Evolutionary conservation across 2,329 filamentous ascomycete genomes (phyloP), one percentile per base, ranked within the genome.

Genomic region (Cercospora janseana): DNA sequence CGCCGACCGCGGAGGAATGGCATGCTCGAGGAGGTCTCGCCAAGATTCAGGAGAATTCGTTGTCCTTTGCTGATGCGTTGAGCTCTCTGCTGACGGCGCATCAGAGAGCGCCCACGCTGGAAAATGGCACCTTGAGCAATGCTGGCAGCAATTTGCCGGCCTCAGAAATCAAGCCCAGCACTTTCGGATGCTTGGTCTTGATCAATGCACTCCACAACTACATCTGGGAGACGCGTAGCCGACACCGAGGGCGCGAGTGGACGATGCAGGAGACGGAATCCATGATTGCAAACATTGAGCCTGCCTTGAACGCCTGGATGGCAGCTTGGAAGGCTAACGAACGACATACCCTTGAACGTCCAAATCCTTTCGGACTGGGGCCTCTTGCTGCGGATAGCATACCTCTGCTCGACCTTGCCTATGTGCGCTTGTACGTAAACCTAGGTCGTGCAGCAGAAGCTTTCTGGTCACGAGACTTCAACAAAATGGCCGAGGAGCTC

Each of bases 191-290:
- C 66, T 76, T 96, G 23, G 80, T 96, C 4, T 73, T 98, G 56
- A 96, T 97, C 66, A 92, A 95, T 65, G 91, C 93, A 3, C 76
- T 97, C 18, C 93, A 97, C 72, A 96, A 96, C 61, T 96, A 95
- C 69, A 96, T 97, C 35, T 97, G 93, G 93, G 92, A 97, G 70
- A 96, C 91, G 0, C 80, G 92, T 18, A 91, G 95, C 69, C 79
- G 90, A 45, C 91, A 96, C 61, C 85, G 91, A 61, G 90, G 87
- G 60, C 85, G 89, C 55, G 78, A 89, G 41, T 96, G 92, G 92
- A 95, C 90, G 2, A 82, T 85, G 26, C 86, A 92, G 58, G 92
- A 97, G 69, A 95, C 89, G 0, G 91, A 97, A 60, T 89, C 90
- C 57, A 95, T 97, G 90, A 91, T 96, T 67, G 82, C 87, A 1